Evolutionary conservation across 495 filamentous ascomycete species (phyloP), one percentile per base, ranked within the genome.

Genomic region (Barbatosphaeria neglecta): DNA sequence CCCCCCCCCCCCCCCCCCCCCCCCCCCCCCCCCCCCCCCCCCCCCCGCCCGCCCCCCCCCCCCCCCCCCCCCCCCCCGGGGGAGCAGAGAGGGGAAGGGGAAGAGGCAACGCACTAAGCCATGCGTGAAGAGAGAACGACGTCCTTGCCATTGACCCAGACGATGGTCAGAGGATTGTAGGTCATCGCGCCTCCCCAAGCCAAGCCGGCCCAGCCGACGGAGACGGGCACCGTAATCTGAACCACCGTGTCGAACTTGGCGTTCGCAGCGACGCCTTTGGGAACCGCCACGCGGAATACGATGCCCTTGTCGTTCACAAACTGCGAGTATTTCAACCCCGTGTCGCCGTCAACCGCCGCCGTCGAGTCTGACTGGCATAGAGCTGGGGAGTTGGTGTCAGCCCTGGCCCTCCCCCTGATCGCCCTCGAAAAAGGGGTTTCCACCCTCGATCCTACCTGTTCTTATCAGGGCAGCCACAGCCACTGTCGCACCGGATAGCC

Each of bases 151-250:
- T 72, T 63, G 18, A 55, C 56, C 68, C 68, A 72, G 15, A 57
- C 61, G 18, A 72, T 55, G 27, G 65, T 62, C 15, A 72, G 51
- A 1, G 68, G 68, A 53, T 70, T 68, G 54, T 72, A 72, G 3
- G 64, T 67, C 68, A 70, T 70, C 37, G 62, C 46, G 19, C 68
- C 67, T 2, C 67, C 68, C 68, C 68, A 72, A 17, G 68, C 66
- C 46, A 65, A 61, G 19, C 65, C 68, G 41, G 58, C 67, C 68
- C 68, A 72, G 33, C 68, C 68, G 20, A 70, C 42, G 15, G 40
- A 46, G 31, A 61, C 55, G 16, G 68, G 68, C 0, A 59, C 54
- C 10, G 60, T 59, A 20, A 72, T 46, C 45, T 70, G 67, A 15
- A 72, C 50, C 28, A 72, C 60, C 16, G 64, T 62, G 45, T 72